Percentiles rank a stretch among this genome's conserved stretches.
Evolutionary conservation across 2,329 filamentous ascomycete genomes (phyloP).

Genomic region (Beauveria medogensis): DNA sequence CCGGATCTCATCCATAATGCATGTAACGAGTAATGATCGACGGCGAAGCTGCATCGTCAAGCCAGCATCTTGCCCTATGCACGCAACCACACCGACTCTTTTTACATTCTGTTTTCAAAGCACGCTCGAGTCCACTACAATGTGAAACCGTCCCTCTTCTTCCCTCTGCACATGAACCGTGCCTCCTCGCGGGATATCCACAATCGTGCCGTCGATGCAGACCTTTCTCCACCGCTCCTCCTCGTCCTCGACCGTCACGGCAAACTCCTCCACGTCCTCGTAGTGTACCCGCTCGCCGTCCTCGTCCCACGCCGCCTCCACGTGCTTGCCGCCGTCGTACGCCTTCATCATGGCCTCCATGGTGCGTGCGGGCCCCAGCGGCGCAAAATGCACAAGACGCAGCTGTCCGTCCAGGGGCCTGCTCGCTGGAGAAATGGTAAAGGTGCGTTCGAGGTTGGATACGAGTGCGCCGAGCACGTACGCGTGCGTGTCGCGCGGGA

Average conservation of each 20-base stretch:
- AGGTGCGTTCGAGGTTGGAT: conserved; percentile 72
- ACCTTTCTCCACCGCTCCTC: conserved; percentile 74
- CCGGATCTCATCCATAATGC: background rate
- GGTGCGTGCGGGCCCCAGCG: conserved; percentile 53
- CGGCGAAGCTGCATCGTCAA: background rate
- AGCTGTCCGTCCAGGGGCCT: conserved; percentile 63
- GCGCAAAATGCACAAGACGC: conserved; percentile 67
- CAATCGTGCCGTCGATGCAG: conserved; percentile 87
- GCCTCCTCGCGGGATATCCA: conserved; percentile 62
- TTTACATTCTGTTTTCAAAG: background rate
- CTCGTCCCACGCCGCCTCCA: conserved; percentile 37
- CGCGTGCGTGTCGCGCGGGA: conserved; percentile 47
- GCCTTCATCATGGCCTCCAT: conserved; percentile 70
- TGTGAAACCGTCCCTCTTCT: conserved; percentile 32
- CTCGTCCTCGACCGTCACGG: conserved; percentile 57
- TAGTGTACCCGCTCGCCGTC: conserved; percentile 58
- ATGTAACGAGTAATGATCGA: background rate
- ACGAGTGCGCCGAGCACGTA: conserved; percentile 74
- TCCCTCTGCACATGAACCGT: conserved; percentile 56
- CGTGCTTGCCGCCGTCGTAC: conserved; percentile 49
- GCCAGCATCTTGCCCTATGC: too few species aligned
- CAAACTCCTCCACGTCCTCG: conserved; percentile 58
- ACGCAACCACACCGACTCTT: background rate
- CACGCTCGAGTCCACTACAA: conserved; percentile 32
- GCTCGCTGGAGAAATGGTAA: conserved; percentile 70